These are phyloP conservation scores for Cynanchum wilfordii DNA, from an alignment of 257 asterid genomes.

Conservation along the genomic window DNA sequence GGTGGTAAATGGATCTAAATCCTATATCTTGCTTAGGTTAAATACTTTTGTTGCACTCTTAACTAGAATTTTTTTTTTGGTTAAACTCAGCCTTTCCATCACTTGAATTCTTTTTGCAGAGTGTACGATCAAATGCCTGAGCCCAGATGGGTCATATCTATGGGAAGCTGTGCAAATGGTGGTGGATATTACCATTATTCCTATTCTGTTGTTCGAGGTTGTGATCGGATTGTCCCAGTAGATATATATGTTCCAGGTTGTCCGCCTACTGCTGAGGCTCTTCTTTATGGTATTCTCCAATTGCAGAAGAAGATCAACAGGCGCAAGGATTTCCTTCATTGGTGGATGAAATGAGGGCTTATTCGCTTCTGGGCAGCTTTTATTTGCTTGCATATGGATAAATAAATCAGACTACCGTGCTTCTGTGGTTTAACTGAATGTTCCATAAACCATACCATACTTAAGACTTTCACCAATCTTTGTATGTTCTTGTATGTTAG, in stretches of 20 bases:
- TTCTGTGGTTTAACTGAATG: background rate
- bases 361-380: conserved; percentile 7
- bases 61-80: background rate
- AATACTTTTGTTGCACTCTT: background rate
- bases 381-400: conserved; percentile 22
- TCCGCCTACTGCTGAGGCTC: conserved; percentile 97
- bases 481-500: conserved; percentile 6
- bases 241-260: conserved; percentile 96
- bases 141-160: conserved; percentile 98
- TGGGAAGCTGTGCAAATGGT: conserved; percentile 99
- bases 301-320: conserved; percentile 92
- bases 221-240: conserved; percentile 93
- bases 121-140: conserved; percentile 99
- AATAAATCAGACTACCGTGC: conserved; percentile 16
- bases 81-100: background rate
- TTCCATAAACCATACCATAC: background rate
- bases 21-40: background rate
- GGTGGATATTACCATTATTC: conserved; percentile 98
- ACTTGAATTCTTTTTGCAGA: conserved; percentile 35
- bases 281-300: conserved; percentile 86
- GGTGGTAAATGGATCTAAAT: background rate
- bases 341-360: conserved; percentile 77
- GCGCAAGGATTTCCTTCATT: conserved; percentile 90
- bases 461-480: background rate
- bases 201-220: conserved; percentile 86